Conservation (phyloP, 306 rosid genomes). For the Alnus rubra region DNA sequence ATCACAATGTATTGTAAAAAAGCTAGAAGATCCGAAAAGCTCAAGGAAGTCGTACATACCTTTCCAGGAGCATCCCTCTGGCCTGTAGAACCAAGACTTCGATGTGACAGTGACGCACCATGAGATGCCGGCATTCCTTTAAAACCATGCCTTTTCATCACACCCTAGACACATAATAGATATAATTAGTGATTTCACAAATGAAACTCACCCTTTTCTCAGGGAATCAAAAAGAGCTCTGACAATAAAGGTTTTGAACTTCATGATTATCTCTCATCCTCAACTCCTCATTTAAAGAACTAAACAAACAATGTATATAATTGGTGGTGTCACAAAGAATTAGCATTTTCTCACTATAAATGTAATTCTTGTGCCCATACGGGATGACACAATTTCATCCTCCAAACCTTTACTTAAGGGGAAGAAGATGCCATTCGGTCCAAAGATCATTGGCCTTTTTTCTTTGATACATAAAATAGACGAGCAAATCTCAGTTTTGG, state of each 20-base stretch:
- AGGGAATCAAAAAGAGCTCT: neutral
- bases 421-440: neutral
- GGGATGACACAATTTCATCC: neutral
- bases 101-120: conserved; percentile 68
- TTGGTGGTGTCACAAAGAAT: neutral
- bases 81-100: conserved; percentile 75
- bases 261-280: neutral
- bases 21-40: neutral
- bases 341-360: neutral
- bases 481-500: neutral
- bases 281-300: neutral
- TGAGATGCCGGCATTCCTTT: conserved; percentile 74
- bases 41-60: conserved; percentile 43
- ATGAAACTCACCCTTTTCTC: neutral
- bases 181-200: conserved; percentile 8
- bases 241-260: neutral
- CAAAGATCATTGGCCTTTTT: neutral
- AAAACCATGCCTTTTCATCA: conserved; percentile 54
- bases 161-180: conserved; percentile 59
- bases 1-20: neutral
- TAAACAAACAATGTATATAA: neutral
- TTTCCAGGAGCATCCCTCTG: conserved; percentile 69
- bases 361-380: neutral
- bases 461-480: neutral
- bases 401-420: neutral